Conservation (phyloP, 2,329 filamentous ascomycete genomes). For the Exophiala aquamarina region DNA sequence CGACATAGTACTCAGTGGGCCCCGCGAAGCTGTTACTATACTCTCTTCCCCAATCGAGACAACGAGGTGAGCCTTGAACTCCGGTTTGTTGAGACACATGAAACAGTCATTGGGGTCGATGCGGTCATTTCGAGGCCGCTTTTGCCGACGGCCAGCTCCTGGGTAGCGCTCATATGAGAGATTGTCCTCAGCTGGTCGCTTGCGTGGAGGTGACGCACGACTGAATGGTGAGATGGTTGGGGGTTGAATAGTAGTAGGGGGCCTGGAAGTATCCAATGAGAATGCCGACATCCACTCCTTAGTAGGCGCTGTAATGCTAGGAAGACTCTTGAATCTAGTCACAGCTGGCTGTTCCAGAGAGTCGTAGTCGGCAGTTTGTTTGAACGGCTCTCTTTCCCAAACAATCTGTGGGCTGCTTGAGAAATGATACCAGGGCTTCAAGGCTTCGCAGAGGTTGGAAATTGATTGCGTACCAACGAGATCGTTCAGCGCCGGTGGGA, state of each 20-base stretch:
- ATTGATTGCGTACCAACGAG: conserved; percentile 64
- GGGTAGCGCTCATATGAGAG: conserved; percentile 28
- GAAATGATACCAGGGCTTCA: conserved; percentile 94
- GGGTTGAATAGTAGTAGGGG: conserved; percentile 62
- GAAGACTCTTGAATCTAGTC: conserved; percentile 89
- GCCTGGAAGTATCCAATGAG: conserved; percentile 63
- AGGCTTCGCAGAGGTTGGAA: conserved; percentile 71
- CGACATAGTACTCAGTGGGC: conserved; percentile 70
- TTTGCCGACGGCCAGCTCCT: conserved; percentile 44
- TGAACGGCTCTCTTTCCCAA: conserved; percentile 90
- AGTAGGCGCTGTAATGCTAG: conserved; percentile 69
- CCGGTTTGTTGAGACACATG: conserved; percentile 90
- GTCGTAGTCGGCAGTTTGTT: conserved; percentile 38
- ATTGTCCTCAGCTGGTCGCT: conserved; percentile 46
- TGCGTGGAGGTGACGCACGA: conserved; percentile 48
- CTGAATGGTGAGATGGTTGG: conserved; percentile 71
- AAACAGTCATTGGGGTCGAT: conserved; percentile 76
- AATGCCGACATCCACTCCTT: conserved; percentile 70
- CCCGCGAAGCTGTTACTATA: conserved; percentile 90
- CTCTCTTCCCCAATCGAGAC: conserved; percentile 82
- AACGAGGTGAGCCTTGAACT: conserved; percentile 81
- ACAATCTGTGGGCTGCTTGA: conserved; percentile 69
- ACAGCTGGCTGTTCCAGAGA: conserved; percentile 58
- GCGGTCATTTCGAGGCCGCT: conserved; percentile 39
- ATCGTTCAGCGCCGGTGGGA: conserved; percentile 52